phyloP scores from a whole-genome alignment of 345 rosid species.

The Pistacia atlantica region DNA sequence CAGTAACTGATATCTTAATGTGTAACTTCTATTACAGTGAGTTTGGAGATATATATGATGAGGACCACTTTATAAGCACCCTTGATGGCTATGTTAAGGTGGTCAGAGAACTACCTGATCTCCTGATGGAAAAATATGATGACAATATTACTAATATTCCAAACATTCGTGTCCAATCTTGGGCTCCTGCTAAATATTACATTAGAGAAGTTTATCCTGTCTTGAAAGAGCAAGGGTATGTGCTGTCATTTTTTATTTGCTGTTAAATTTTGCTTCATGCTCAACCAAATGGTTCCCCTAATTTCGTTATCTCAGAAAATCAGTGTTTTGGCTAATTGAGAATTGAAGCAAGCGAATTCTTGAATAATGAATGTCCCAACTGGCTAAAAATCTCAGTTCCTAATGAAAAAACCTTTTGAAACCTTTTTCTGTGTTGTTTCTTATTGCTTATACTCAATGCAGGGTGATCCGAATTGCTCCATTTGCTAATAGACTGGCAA shows the following conservation, averaged over 20 bases:
- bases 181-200: constrained; percentile 79
- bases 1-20: background rate
- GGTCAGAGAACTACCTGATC: constrained; percentile 72
- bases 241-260: constrained; percentile 3
- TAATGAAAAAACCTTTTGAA: constrained; percentile 4
- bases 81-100: constrained; percentile 72
- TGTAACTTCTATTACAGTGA: constrained; percentile 50
- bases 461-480: constrained; percentile 90
- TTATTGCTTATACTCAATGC: constrained; percentile 31
- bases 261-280: background rate
- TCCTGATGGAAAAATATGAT: constrained; percentile 58
- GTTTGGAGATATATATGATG: constrained; percentile 82
- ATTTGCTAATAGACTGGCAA: constrained; percentile 95
- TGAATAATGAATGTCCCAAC: background rate
- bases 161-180: constrained; percentile 67
- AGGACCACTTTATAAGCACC: constrained; percentile 70
- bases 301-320: background rate
- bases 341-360: background rate
- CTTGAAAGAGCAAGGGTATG: constrained; percentile 75
- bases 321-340: background rate
- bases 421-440: constrained; percentile 9
- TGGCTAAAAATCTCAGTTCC: constrained; percentile 9
- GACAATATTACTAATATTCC: constrained; percentile 64
- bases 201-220: constrained; percentile 62
- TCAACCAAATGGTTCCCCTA: background rate